These are phyloP conservation scores for Boletus bicolor DNA, from an alignment of 768 basidiomycete genomes.

Conservation along the genomic window DNA sequence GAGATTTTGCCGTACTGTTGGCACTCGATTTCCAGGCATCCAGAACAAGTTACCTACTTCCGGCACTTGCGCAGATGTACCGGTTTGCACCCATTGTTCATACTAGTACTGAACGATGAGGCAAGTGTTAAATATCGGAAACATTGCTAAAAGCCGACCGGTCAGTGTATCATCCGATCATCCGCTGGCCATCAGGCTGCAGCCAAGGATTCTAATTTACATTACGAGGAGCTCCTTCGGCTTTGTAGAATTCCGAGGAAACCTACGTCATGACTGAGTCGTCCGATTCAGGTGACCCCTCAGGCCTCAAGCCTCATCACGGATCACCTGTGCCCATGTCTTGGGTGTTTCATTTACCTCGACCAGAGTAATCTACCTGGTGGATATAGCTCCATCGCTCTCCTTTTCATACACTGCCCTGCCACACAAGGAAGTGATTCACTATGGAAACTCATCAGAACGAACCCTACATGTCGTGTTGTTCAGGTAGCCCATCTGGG, in stretches of 20 bases:
- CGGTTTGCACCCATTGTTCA: neutral
- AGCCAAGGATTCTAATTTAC: neutral
- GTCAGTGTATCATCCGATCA: neutral
- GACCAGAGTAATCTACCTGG: neutral
- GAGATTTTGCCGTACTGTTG: neutral
- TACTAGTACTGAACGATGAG: neutral
- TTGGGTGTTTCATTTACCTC: neutral
- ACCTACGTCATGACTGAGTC: slow-evolving; percentile 1
- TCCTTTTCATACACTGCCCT: slow-evolving; percentile 10
- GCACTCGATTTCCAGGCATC: neutral
- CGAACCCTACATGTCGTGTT: neutral
- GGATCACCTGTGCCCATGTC: neutral
- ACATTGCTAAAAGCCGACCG: neutral
- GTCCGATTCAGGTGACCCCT: neutral
- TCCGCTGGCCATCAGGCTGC: neutral
- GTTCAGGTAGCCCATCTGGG: neutral
- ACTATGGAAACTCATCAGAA: slow-evolving; percentile 1
- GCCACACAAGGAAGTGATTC: neutral
- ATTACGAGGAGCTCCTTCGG: neutral
- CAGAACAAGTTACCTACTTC: neutral
- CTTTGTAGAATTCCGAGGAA: neutral
- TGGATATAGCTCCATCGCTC: slow-evolving; percentile 7
- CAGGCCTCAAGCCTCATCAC: neutral
- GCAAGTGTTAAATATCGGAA: neutral
- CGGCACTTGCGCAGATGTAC: neutral